These are phyloP conservation scores for Cyberlindnera amylophila DNA, from an alignment of 805 yeast genomes.

Conservation along the genomic window DNA sequence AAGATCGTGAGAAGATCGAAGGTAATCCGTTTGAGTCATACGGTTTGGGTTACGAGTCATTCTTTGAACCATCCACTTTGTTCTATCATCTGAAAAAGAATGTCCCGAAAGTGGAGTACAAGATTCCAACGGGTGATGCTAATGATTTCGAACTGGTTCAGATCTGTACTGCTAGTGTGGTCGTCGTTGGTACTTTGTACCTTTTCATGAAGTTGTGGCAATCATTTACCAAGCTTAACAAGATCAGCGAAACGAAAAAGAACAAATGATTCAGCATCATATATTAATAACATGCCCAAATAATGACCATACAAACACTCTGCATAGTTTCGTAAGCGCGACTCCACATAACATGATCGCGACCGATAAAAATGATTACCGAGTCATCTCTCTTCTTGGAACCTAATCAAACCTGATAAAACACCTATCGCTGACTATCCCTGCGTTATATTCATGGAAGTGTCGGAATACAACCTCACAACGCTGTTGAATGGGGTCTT, in stretches of 20 bases:
- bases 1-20: slow-evolving; percentile 23
- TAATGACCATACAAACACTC: no score
- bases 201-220: slow-evolving; percentile 27
- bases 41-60: slow-evolving; percentile 41
- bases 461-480: neutral
- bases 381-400: no score
- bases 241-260: neutral
- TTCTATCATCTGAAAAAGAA: slow-evolving; percentile 33
- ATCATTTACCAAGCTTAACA: neutral
- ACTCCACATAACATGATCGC: no score
- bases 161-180: slow-evolving; percentile 31
- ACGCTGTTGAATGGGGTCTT: slow-evolving; percentile 3
- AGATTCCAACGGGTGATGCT: slow-evolving; percentile 42
- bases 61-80: slow-evolving; percentile 42
- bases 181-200: slow-evolving; percentile 34
- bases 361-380: no score
- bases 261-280: neutral
- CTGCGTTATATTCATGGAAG: no score
- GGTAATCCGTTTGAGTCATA: slow-evolving; percentile 38
- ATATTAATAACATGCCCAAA: neutral
- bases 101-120: slow-evolving; percentile 18
- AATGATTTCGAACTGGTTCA: slow-evolving; percentile 31
- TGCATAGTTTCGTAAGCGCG: no score
- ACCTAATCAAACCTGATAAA: no score
- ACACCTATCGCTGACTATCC: no score